Evolutionary conservation across 805 yeast genomes (phyloP).

Genomic region (Saitoella complicata): DNA sequence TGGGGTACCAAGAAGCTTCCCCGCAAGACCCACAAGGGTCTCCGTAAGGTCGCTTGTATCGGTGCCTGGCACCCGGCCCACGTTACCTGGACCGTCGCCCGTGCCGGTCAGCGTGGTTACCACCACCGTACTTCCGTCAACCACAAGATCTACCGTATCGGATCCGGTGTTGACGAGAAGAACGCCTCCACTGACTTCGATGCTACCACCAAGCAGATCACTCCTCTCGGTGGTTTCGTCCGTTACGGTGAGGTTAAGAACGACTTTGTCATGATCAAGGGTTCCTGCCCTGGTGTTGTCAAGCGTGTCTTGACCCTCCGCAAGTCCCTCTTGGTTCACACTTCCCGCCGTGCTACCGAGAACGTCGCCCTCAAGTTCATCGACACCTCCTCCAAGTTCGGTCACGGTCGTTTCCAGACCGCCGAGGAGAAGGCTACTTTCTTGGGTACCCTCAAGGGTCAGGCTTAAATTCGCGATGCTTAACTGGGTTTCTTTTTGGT

Average conservation of each 20-base stretch:
- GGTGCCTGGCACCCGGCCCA: conserved; percentile 99
- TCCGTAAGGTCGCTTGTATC: conserved; percentile 99
- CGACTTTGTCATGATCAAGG: conserved; percentile 95
- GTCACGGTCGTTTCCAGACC: conserved; percentile 99
- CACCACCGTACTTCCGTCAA: conserved; percentile 99
- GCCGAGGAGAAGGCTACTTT: conserved; percentile 99
- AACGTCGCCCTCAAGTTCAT: conserved; percentile 97
- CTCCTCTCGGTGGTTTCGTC: conserved; percentile 99
- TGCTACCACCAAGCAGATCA: conserved; percentile 99
- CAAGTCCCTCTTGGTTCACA: conserved; percentile 95
- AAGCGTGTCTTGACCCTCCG: conserved; percentile 99
- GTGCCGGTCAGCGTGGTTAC: conserved; percentile 99
- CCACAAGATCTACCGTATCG: conserved; percentile 99
- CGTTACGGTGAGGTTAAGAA: conserved; percentile 96
- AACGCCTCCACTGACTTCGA: conserved; percentile 94
- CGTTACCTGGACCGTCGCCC: conserved; percentile 99
- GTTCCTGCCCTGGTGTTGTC: conserved; percentile 99
- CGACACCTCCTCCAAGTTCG: conserved; percentile 99
- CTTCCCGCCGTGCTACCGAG: conserved; percentile 95
- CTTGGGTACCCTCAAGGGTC: conserved; percentile 89
- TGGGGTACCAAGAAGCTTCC: conserved; percentile 99
- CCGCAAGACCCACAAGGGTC: conserved; percentile 99
- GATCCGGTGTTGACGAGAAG: conserved; percentile 88
- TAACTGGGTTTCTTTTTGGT: neutral
- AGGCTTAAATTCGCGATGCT: conserved; percentile 52